A percentile compares a stretch with the other conserved stretches of the same genome.
Conservation (phyloP, 1,284 basidiomycete genomes). For the Polyporus tsugae region DNA sequence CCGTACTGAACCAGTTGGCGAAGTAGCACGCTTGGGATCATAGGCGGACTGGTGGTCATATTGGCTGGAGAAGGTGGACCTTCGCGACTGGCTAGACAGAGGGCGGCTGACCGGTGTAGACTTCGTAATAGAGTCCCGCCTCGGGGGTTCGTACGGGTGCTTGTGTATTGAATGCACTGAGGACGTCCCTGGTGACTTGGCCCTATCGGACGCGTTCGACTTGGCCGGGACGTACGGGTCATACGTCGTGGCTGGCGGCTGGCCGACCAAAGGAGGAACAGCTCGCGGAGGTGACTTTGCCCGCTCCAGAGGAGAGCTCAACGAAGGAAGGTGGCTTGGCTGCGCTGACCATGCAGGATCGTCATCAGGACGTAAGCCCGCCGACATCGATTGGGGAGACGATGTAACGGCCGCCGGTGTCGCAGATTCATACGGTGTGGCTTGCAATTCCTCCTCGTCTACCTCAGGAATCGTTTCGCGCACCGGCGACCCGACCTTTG, state of each 20-base stretch:
- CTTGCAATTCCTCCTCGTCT: slow-evolving; percentile 17
- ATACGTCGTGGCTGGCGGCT: slow-evolving; percentile 19
- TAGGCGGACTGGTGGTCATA: slow-evolving; percentile 26
- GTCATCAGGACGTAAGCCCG: slow-evolving; percentile 13
- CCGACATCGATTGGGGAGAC: slow-evolving; percentile 19
- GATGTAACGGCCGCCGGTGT: neutral
- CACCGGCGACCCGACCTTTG: slow-evolving; percentile 6
- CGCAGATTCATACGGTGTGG: neutral
- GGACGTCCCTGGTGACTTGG: slow-evolving; percentile 38
- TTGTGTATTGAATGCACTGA: slow-evolving; percentile 35
- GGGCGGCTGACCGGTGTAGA: slow-evolving; percentile 22
- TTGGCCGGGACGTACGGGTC: slow-evolving; percentile 28
- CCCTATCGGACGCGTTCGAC: slow-evolving; percentile 26
- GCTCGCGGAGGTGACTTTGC: slow-evolving; percentile 37
- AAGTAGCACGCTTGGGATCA: slow-evolving; percentile 32
- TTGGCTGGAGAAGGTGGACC: slow-evolving; percentile 28
- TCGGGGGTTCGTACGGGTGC: slow-evolving; percentile 23
- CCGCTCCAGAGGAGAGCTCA: slow-evolving; percentile 33
- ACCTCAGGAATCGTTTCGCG: slow-evolving; percentile 12
- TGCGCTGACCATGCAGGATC: slow-evolving; percentile 10
- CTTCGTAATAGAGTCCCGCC: slow-evolving; percentile 17
- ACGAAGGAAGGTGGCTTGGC: slow-evolving; percentile 25
- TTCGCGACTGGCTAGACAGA: slow-evolving; percentile 29
- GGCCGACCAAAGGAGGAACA: slow-evolving; percentile 11
- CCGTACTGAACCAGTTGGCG: slow-evolving; percentile 38